Base-by-base conservation (phyloP, 441 rosid species). In the Dalechampia spathulata region DNA sequence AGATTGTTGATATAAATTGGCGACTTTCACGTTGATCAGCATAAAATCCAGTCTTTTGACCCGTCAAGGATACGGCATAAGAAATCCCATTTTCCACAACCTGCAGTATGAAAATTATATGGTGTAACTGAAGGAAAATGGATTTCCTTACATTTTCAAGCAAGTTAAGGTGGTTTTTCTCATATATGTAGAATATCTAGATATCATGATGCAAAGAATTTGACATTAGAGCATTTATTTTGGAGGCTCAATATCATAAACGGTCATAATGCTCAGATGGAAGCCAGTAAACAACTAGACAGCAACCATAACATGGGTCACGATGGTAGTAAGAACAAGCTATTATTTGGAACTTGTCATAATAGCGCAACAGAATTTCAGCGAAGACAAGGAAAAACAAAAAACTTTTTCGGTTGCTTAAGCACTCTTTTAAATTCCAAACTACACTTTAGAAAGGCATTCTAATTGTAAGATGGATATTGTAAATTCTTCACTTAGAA, bases 11-110 rank as follows among this genome's bases (percentile, higher is more conserved):
- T 51, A 86, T 62, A 73, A 83, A 86, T 61, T 68, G 77, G 41
- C 93, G 76, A 46, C 69, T 86, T 67, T 82, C 95, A 12, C 93
- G 89, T 57, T 87, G 89, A 75, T 87, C 96, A 40, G 93, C 87
- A 67, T 83, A 87, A 80, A 88, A 86, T 62, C 96, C 93, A 52
- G 93, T 91, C 75, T 91, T 87, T 64, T 91, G 91, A 36, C 96
- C 95, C 60, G 75, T 76, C 45, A 78, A 49, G 58, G 96, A 87
- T 60, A 87, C 47, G 34, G 87, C 69, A 66, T 81, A 91, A 49
- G 77, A 54, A 57, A 91, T 78, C 37, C 82, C 95, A 64, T 87
- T 87, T 68, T 87, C 98, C 56, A 77, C 59, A 21, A 82, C 90
- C 95, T 91, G 68, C 45, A 2, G 54, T 34, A 61, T 39, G 40